Evolutionary conservation across 176 grass and related monocot genomes (phyloP).

Genomic region (Bothriochloa decipiens): DNA sequence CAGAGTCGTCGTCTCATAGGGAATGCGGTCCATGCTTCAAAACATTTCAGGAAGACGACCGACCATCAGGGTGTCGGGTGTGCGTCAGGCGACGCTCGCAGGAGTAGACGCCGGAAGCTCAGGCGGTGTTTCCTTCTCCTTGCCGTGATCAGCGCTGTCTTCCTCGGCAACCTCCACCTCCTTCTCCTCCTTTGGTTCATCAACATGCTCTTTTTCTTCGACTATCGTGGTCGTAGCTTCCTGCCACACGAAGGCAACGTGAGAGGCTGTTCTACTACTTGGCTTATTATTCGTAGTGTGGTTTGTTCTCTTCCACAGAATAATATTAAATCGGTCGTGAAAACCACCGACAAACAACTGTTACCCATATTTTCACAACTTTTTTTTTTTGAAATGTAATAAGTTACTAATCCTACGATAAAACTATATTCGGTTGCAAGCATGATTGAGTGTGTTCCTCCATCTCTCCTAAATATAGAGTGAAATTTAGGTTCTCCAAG

Average conservation of each 20-base stretch:
- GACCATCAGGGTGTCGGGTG: no score
- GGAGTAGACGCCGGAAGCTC: constrained; percentile 16
- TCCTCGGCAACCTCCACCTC: background rate
- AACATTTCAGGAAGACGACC: background rate
- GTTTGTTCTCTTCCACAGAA: no score
- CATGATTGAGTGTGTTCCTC: no score
- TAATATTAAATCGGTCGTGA: no score
- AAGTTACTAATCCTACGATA: background rate
- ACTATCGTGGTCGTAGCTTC: background rate
- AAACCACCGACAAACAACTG: no score
- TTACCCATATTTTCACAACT: no score
- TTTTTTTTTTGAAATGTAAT: no score
- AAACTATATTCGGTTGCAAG: no score
- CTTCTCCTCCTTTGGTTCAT: background rate
- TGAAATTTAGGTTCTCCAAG: no score
- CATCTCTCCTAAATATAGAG: no score
- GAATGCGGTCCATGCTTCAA: background rate
- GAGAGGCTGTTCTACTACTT: no score
- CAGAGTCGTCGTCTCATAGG: background rate
- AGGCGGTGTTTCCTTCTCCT: background rate
- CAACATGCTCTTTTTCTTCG: background rate
- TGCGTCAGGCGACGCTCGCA: constrained; percentile 13
- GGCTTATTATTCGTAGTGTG: no score
- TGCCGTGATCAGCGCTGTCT: background rate
- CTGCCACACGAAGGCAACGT: background rate